Conservation (phyloP, 2,329 filamentous ascomycete species). For the Diaporthe citrichinensis region DNA sequence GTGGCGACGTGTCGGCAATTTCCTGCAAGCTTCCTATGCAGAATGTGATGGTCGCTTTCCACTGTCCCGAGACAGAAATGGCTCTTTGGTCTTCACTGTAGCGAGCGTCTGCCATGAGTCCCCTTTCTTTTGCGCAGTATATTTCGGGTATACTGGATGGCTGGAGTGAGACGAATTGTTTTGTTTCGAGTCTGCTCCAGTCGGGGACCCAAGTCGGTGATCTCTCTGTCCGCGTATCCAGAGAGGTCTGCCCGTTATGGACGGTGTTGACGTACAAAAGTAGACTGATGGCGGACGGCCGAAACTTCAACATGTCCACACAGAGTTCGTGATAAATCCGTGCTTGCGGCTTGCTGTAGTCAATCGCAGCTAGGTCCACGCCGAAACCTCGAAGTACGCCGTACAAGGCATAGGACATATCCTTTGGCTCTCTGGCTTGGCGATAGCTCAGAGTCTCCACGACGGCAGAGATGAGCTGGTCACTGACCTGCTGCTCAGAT, state of each 20-base stretch:
- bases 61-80: background rate
- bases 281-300: background rate
- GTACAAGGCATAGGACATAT: background rate
- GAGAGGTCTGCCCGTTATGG: background rate
- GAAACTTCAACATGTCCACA: background rate
- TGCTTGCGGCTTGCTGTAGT: background rate
- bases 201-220: background rate
- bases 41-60: background rate
- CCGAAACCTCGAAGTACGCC: background rate
- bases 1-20: background rate
- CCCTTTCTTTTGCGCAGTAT: background rate
- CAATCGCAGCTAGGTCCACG: background rate
- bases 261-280: background rate
- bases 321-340: background rate
- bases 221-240: background rate
- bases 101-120: no score
- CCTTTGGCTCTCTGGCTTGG: background rate
- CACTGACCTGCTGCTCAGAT: background rate
- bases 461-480: background rate
- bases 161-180: background rate
- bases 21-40: background rate
- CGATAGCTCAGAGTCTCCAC: conserved; percentile 7
- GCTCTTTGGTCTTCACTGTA: background rate
- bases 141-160: background rate
- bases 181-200: background rate